Conservation (phyloP, 345 rosid species). For the Diplotaxis tenuifolia region DNA sequence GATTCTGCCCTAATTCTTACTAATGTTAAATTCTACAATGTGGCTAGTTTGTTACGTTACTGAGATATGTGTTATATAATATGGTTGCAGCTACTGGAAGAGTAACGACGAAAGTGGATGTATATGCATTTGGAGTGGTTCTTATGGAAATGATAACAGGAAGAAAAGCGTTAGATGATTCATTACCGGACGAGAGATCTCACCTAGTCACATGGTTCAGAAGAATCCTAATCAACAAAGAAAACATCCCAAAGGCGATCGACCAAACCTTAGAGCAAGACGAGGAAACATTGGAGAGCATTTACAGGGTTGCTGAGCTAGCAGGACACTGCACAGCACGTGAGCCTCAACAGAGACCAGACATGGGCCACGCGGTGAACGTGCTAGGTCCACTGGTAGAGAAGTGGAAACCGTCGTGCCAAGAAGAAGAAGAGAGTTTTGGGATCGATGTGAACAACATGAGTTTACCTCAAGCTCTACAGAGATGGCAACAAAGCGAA, state of each 20-base stretch:
- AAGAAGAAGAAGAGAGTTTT: slow-evolving; percentile 59
- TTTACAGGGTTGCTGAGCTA: slow-evolving; percentile 69
- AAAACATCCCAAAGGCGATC: slow-evolving; percentile 58
- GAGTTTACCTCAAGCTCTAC: slow-evolving; percentile 83
- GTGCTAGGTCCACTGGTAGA: slow-evolving; percentile 73
- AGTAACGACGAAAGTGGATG: slow-evolving; percentile 87
- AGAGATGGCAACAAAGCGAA: slow-evolving; percentile 87
- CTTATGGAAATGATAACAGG: slow-evolving; percentile 87
- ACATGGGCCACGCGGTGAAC: slow-evolving; percentile 90
- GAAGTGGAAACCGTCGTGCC: slow-evolving; percentile 78
- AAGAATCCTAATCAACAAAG: slow-evolving; percentile 56
- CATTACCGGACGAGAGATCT: slow-evolving; percentile 63
- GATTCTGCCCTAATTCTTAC: not conserved
- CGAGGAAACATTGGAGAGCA: slow-evolving; percentile 62
- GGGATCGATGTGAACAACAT: slow-evolving; percentile 66
- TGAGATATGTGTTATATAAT: not conserved
- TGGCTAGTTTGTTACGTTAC: not conserved
- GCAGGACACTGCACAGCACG: slow-evolving; percentile 91
- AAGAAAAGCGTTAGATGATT: slow-evolving; percentile 74
- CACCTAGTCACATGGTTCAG: slow-evolving; percentile 91
- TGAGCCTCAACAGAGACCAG: slow-evolving; percentile 83
- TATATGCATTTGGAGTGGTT: slow-evolving; percentile 84
- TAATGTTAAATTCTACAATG: not conserved
- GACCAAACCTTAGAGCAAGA: slow-evolving; percentile 56
- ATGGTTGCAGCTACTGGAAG: slow-evolving; percentile 76